Percentiles rank a stretch among this genome's conserved stretches.
phyloP scores from a whole-genome alignment of 768 basidiomycete genomes.

The Mycena alexandri region DNA sequence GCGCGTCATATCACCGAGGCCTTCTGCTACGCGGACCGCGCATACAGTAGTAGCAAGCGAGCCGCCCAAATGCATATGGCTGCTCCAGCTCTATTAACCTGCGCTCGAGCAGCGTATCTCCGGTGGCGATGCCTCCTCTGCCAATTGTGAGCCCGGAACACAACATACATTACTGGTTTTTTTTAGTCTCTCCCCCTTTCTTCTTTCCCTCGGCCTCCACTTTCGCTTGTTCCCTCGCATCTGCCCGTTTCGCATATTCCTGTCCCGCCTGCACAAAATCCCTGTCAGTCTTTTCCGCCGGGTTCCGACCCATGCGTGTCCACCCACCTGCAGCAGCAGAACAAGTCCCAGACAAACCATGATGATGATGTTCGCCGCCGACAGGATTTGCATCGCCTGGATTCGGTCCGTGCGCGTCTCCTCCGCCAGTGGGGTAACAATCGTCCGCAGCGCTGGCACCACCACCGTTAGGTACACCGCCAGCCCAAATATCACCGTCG shows the following conservation, averaged over 20 bases:
- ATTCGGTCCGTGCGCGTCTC: constrained; percentile 77
- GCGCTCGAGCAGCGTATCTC: constrained; percentile 13
- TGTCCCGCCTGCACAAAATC: constrained; percentile 74
- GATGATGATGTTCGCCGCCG: constrained; percentile 90
- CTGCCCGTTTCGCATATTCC: constrained; percentile 80
- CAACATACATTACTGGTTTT: constrained; percentile 48
- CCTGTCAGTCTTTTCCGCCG: constrained; percentile 28
- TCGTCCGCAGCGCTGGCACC: constrained; percentile 81
- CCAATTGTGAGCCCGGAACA: background rate
- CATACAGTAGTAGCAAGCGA: background rate
- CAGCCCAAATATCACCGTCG: constrained; percentile 78
- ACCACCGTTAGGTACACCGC: constrained; percentile 88
- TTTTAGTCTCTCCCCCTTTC: constrained; percentile 47
- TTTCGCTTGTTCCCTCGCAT: constrained; percentile 60
- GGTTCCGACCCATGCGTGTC: background rate
- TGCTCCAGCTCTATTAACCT: too few relatives aligned
- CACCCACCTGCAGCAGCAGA: constrained; percentile 78
- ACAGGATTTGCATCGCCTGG: constrained; percentile 84
- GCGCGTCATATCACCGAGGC: constrained; percentile 14
- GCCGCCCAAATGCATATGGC: background rate
- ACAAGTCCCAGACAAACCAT: constrained; percentile 75
- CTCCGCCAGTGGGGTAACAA: constrained; percentile 68
- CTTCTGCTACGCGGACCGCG: too few relatives aligned
- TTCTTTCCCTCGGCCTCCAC: constrained; percentile 48
- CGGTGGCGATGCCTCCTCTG: constrained; percentile 23